Evolutionary conservation across 371 early-diverging fungal species (phyloP), one percentile per base, ranked within the genome.

Genomic region (Mortierella sp.): DNA sequence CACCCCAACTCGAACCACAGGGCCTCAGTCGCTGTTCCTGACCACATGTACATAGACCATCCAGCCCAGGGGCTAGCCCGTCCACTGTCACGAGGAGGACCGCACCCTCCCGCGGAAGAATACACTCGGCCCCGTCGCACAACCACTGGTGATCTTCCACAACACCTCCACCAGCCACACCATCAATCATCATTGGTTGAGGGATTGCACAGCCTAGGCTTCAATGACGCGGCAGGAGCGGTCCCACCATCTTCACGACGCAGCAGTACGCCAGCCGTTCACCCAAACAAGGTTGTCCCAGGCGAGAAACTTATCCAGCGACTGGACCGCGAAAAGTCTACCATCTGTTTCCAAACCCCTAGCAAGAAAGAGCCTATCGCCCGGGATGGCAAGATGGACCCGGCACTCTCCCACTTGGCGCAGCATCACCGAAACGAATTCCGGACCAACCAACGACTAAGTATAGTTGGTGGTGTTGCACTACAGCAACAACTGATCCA

Each of bases 351-450:
- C 61, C 80, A 79, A 63, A 14, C 47, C 5, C 58, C 72, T 16
- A 18, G 48, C 0, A 29, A 47, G 21, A 56, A 28, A 45, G 53
- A 50, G 21, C 45, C 64, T 1, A 59, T 64, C 57, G 57, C 62
- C 28, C 64, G 68, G 15, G 77, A 71, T 23, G 26, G 45, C 18
- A 70, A 66, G 46, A n/a, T 75, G 56, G 72, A 71, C 45, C 71
- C 76, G 43, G 67, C 53, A 7, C n/a, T 76, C n/a, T 71, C 76
- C 2, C 62, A 23, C 45, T 62, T 76, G 14, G 72, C 57, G 7
- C 77, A 76, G 62, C 77, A 68, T 26, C 77, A 76, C 48, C 77
- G 77, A 14, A 68, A 68, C 25, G 77, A 76, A 21, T 72, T 57
- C 23, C 64, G 65, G 23, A 26, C 56, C 29, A 75, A 70, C 21